Conservation (phyloP, 2,329 filamentous ascomycete species). For the Plectosphaerella sp. region DNA sequence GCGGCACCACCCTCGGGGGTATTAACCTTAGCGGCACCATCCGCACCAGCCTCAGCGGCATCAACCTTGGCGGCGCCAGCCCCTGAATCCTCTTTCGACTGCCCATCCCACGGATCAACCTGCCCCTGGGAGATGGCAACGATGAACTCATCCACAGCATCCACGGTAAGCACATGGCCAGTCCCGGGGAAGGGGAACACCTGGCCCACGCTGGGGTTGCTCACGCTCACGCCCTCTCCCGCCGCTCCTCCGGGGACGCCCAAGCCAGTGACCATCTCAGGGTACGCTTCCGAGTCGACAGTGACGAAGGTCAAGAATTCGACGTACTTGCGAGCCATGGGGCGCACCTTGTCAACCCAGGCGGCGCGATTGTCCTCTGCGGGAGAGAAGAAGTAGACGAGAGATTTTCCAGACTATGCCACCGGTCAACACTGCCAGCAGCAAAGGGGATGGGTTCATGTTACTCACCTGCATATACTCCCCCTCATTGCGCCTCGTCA, state of each 20-base stretch:
- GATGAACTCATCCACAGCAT: constrained; percentile 35
- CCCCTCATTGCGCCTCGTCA: constrained; percentile 40
- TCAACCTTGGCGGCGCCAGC: background rate
- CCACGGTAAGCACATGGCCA: background rate
- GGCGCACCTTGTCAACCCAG: constrained; percentile 33
- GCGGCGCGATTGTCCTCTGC: constrained; percentile 22
- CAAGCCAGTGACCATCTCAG: constrained; percentile 33
- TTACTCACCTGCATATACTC: constrained; percentile 14
- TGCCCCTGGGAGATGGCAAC: constrained; percentile 37
- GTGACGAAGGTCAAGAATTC: constrained; percentile 45
- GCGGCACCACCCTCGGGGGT: no score
- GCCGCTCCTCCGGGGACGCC: constrained; percentile 23
- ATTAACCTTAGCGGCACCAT: background rate
- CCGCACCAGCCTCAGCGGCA: background rate
- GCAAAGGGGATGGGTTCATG: background rate
- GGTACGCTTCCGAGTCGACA: constrained; percentile 40
- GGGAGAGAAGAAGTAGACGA: constrained; percentile 27
- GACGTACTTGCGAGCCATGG: constrained; percentile 37
- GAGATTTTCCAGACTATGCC: constrained; percentile 28
- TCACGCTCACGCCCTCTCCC: constrained; percentile 32
- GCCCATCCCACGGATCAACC: constrained; percentile 32
- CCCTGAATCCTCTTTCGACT: background rate
- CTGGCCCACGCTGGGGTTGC: constrained; percentile 38
- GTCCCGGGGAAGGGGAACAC: constrained; percentile 27
- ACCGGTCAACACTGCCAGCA: background rate